Conservation (phyloP, 345 rosid genomes). For the Lumnitzera littorea region DNA sequence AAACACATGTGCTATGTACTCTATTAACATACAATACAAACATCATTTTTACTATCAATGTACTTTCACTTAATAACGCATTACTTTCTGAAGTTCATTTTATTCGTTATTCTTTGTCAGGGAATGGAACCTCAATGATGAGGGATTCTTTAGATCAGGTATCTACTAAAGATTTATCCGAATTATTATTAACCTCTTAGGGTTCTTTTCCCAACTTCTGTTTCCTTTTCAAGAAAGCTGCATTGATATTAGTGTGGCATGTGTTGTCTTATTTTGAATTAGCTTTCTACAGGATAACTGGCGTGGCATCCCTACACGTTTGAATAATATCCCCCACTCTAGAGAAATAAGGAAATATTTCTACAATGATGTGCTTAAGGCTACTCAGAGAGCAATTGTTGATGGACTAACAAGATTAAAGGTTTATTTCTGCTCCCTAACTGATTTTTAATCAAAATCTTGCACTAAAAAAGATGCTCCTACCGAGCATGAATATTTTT, state of each 20-base stretch:
- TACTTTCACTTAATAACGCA: no score
- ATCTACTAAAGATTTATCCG: slow-evolving; percentile 37
- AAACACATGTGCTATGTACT: no score
- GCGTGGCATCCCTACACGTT: slow-evolving; percentile 90
- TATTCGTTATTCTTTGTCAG: slow-evolving; percentile 5
- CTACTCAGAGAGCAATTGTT: slow-evolving; percentile 62
- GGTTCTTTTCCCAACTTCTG: not conserved
- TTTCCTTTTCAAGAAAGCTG: slow-evolving; percentile 3
- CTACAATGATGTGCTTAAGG: slow-evolving; percentile 76
- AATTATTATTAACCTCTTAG: not conserved
- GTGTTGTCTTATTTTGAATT: slow-evolving; percentile 27
- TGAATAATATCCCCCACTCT: slow-evolving; percentile 95
- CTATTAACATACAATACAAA: no score
- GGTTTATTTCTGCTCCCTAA: slow-evolving; percentile 22
- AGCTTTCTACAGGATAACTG: slow-evolving; percentile 58
- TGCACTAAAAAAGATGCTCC: no score
- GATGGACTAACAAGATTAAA: slow-evolving; percentile 66
- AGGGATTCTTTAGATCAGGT: slow-evolving; percentile 23
- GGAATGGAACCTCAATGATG: slow-evolving; percentile 23
- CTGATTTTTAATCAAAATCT: not conserved
- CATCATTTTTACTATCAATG: no score
- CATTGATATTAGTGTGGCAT: slow-evolving; percentile 10
- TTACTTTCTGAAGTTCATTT: slow-evolving; percentile 1
- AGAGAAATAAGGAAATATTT: slow-evolving; percentile 86
- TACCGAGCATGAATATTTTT: no score